Base-by-base conservation (phyloP, 1,284 basidiomycete species). In the Sporisorium scitamineum region DNA sequence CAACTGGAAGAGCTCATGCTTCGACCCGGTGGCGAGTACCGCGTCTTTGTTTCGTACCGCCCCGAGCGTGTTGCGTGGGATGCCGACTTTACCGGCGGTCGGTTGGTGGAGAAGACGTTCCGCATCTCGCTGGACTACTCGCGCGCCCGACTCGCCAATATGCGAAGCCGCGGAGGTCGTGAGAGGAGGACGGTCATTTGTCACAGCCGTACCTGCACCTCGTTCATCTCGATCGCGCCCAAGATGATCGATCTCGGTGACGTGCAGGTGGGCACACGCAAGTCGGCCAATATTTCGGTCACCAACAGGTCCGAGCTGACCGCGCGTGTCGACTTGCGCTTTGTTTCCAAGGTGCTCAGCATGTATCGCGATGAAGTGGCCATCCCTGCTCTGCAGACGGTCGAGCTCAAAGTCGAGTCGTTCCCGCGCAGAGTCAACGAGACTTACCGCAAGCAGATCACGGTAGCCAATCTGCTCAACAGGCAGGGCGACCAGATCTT, bases 371-470 rank as follows among this genome's bases (percentile, higher is more conserved):
- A 87, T 69, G 86, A 87, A 48, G 85, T 88, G 45, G 80, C 87
- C 37, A 87, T 88, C 48, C 87, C 87, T 3, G 87, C 87, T 2
- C 78, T 79, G 26, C 87, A 87, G 78, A 86, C 84, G 16, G 85
- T 88, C 26, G 86, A 87, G 63, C 87, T 88, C 75, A 86, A 86
- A 57, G 76, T 88, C 57, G 88, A 88, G 58, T 87, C 88, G 61
- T 88, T 88, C 79, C 88, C 88, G 8, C 83, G 88, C 32, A 79
- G 88, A 57, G 87, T 88, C 70, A 88, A 88, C 71, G 86, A 87
- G 53, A 74, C 79, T 14, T 88, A 88, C 66, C 87, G 87, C 60
- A 88, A 88, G 80, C 87, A 88, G 78, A 86, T 88, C 58, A 88
- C 87, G 24, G 87, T 88, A 3, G 85, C 80, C 52, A 84, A 84